Conservation (phyloP, 202 grass and related monocot species). For the Panicum hallii region DNA sequence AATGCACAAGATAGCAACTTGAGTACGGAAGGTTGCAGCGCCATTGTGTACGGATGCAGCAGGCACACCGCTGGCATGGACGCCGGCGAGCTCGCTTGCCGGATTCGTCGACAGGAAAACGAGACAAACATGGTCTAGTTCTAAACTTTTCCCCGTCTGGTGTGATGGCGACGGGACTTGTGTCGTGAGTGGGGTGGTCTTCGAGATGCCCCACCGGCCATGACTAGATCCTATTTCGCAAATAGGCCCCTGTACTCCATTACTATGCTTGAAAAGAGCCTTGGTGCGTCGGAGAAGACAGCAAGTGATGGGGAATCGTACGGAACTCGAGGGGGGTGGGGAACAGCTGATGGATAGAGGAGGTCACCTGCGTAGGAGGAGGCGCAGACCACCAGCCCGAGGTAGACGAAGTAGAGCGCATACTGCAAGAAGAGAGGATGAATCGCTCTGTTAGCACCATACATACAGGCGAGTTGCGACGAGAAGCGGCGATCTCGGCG, state of each 20-base stretch:
- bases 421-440: constrained; percentile 63
- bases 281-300: constrained; percentile 3
- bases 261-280: neutral
- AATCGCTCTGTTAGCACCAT: neutral
- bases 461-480: neutral
- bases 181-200: constrained; percentile 53
- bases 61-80: constrained; percentile 11
- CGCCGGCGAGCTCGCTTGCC: constrained; percentile 33
- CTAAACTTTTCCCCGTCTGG: constrained; percentile 32
- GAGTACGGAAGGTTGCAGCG: neutral
- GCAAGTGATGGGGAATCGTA: constrained; percentile 12
- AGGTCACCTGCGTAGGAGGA: constrained; percentile 95
- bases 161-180: constrained; percentile 54
- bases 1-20: neutral
- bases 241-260: constrained; percentile 9
- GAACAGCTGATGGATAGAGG: constrained; percentile 19
- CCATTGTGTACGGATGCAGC: neutral
- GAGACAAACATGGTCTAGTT: constrained; percentile 40
- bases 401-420: constrained; percentile 98
- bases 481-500: constrained; percentile 7
- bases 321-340: neutral
- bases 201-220: constrained; percentile 53
- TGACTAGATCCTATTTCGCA: constrained; percentile 44
- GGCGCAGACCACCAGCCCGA: constrained; percentile 87
- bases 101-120: constrained; percentile 37